Evolutionary conservation across 768 basidiomycete species (phyloP), one percentile per base, ranked within the genome.

Genomic region (Lanmaoa pseudosensibilis): DNA sequence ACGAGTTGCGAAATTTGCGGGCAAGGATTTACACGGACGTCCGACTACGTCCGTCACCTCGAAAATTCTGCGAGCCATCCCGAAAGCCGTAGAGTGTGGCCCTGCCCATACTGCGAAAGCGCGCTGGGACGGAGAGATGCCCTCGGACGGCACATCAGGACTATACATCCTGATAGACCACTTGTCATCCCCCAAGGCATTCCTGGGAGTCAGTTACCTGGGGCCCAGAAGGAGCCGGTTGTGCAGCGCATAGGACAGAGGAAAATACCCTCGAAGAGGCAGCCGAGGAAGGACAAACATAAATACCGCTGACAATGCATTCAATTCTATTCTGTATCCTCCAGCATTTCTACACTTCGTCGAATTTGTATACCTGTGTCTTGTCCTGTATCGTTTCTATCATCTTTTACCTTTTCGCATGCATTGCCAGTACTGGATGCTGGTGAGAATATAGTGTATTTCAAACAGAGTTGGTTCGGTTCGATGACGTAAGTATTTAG

Each of bases 71-170:
- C 59, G 0, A 56, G 13, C 15, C 66, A 69, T 47, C 66, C 66
- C 0, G 67, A 62, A 16, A 68, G 67, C 0, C 62, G 68, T 3
- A 67, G 57, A 36, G n/a, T 67, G 36, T 68, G 68, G 67, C 65
- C 59, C 1, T 69, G 68, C 12, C 54, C 56, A 7, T 41, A 60
- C 32, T 69, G 68, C 23, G 36, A 66, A 1, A 63, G 50, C 5
- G 13, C 32, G 0, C 30, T 69, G n/a, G 65, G 69, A n/a, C 66
- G 68, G 7, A 61, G 54, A 34, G 68, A 69, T 33, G 70, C 68
- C 4, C 66, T 72, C 0, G 30, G 19, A 27, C 57, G 68, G 2
- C 68, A 69, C 34, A 55, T 70, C 15, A 63, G 50, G 15, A 60
- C 65, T 2, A 32, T 59, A 5, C 68, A 69, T n/a, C 39, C 34